A percentile compares a stretch with the other conserved stretches of the same genome.
Conservation (phyloP, 768 basidiomycete genomes). For the Boletus reticuloceps region DNA sequence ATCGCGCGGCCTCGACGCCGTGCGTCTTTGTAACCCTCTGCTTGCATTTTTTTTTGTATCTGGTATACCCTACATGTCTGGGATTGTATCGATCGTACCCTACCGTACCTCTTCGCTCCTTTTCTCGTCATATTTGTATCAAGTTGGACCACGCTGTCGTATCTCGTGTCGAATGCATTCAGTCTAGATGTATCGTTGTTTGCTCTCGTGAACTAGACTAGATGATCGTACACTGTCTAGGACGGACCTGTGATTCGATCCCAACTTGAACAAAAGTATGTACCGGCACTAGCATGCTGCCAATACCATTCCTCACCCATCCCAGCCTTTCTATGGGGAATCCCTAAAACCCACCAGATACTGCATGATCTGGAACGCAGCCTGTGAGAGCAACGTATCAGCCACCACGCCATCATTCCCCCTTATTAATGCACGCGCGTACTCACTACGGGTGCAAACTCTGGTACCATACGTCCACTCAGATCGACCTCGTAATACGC, state of each 20-base stretch:
- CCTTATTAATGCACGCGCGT: too few relatives aligned
- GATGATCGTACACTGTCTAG: too few relatives aligned
- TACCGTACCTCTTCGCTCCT: not conserved
- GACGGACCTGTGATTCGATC: too few relatives aligned
- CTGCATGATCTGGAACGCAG: conserved; percentile 68
- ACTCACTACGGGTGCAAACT: conserved; percentile 57
- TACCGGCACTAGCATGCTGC: too few relatives aligned
- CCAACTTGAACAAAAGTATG: too few relatives aligned
- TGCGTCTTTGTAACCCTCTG: not conserved
- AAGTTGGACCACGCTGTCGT: too few relatives aligned
- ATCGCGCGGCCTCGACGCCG: not conserved
- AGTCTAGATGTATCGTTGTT: too few relatives aligned
- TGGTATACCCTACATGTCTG: not conserved
- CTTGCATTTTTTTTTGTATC: not conserved
- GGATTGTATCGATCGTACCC: not conserved
- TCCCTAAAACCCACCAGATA: conserved; percentile 63
- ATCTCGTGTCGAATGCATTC: too few relatives aligned
- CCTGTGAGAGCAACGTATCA: conserved; percentile 35
- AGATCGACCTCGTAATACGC: conserved; percentile 66
- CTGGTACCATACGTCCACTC: conserved; percentile 75
- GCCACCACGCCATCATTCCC: not conserved
- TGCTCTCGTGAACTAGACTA: too few relatives aligned
- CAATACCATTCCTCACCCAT: too few relatives aligned
- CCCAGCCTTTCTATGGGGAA: conserved; percentile 29
- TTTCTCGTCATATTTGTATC: not conserved